phyloP scores from a whole-genome alignment of 1,284 basidiomycete species.

The Cryptococcus sp. region DNA sequence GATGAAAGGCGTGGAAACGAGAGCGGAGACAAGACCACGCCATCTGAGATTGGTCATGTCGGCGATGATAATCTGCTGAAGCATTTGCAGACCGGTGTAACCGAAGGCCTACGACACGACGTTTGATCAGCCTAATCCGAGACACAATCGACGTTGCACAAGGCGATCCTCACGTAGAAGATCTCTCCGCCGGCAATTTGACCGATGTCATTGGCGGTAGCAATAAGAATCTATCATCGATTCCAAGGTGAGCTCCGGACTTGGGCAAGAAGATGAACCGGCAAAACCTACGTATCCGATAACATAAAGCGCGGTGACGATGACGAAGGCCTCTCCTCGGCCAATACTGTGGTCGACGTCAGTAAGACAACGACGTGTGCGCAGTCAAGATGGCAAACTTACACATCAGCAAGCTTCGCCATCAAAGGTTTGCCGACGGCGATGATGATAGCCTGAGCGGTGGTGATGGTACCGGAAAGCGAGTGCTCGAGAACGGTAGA shows the following conservation, averaged over 20 bases:
- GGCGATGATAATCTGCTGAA: slow-evolving; percentile 73
- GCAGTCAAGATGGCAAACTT: slow-evolving; percentile 45
- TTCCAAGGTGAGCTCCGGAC: slow-evolving; percentile 5
- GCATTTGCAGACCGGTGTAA: slow-evolving; percentile 66
- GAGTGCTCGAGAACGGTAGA: slow-evolving; percentile 60
- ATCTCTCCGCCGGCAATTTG: slow-evolving; percentile 61
- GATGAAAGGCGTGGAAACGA: slow-evolving; percentile 69
- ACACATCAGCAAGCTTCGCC: slow-evolving; percentile 74
- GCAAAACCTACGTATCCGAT: slow-evolving; percentile 58
- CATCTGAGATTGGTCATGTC: slow-evolving; percentile 78
- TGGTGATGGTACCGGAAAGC: slow-evolving; percentile 64
- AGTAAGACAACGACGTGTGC: slow-evolving; percentile 1
- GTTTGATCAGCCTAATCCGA: neutral
- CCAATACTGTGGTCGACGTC: slow-evolving; percentile 43
- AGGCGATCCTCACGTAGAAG: slow-evolving; percentile 40
- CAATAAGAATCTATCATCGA: slow-evolving; percentile 65
- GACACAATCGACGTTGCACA: too few species aligned
- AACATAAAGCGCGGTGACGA: slow-evolving; percentile 58
- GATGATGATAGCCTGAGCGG: slow-evolving; percentile 58
- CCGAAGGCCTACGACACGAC: slow-evolving; percentile 36
- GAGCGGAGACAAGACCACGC: slow-evolving; percentile 68
- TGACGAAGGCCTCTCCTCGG: slow-evolving; percentile 60
- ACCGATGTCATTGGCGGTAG: slow-evolving; percentile 62
- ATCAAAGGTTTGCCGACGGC: slow-evolving; percentile 75
- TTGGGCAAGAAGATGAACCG: neutral